Evolutionary conservation across 345 rosid species (phyloP).

Genomic region (Pistacia vera): DNA sequence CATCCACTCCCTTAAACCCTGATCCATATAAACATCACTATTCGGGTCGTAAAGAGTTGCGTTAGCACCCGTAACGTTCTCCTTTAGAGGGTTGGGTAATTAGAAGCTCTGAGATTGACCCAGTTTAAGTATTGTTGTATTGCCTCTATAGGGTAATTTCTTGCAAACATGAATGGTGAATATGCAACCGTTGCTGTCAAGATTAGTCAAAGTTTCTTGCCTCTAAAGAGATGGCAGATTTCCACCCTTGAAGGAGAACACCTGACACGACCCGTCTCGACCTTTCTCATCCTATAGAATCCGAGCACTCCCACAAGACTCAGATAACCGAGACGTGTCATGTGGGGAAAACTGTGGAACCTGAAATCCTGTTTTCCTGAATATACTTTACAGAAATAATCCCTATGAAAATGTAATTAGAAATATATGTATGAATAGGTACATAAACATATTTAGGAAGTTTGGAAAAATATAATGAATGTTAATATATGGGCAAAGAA

Average conservation of each 20-base stretch:
- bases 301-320: too few relatives aligned
- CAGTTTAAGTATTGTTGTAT: slow-evolving; percentile 24
- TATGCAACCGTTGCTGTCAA: background rate
- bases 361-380: too few relatives aligned
- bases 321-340: too few relatives aligned
- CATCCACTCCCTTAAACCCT: slow-evolving; percentile 3
- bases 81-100: background rate
- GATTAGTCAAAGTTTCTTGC: slow-evolving; percentile 3
- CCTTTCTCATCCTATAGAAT: too few relatives aligned
- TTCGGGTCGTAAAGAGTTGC: slow-evolving; percentile 25
- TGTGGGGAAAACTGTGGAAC: too few relatives aligned
- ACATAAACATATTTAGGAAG: too few relatives aligned
- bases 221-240: slow-evolving; percentile 22
- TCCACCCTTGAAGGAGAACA: slow-evolving; percentile 1
- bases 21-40: slow-evolving; percentile 10
- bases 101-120: slow-evolving; percentile 18
- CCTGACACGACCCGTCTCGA: background rate
- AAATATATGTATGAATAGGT: too few relatives aligned
- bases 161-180: too few relatives aligned
- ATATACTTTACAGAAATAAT: too few relatives aligned
- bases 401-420: too few relatives aligned
- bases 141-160: slow-evolving; percentile 17
- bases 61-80: slow-evolving; percentile 14
- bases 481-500: too few relatives aligned
- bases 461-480: too few relatives aligned